Evolutionary conservation across 805 yeast genomes (phyloP), one percentile per base, ranked within the genome.

Genomic region (Candida gorgasii): DNA sequence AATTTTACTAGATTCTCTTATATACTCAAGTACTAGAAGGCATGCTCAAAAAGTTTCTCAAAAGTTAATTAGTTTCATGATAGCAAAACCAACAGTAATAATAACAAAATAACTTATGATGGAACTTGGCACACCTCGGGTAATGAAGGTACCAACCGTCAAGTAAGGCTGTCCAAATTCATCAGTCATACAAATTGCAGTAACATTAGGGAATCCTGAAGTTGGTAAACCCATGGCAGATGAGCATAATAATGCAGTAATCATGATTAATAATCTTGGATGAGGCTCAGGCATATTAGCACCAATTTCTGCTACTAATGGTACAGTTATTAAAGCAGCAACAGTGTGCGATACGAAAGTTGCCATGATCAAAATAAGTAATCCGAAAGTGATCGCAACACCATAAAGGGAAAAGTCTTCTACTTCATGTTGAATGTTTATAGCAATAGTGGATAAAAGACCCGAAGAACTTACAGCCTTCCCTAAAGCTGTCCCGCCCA

Each of bases 191-290:
- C 97, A 89, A 48, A 93, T 89, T 0, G 98, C 99, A 0, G 98
- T 89, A 26, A 93, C 97, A 55, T 93, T 93, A 4, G 99, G 99
- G 72, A 93, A 92, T 0, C 99, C 98, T 2, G 96, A 86, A 0
- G 98, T 93, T 20, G 99, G 98, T 41, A 93, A 69, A 1, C 97
- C 98, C 98, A 93, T 93, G 2, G 98, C 99, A 27, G 86, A 83
- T 0, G 98, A 92, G 55, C 97, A 88, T 48, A 93, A 69, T 48
- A 79, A 62, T 2, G 82, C 82, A 42, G 78, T 72, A 9, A 72
- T 69, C 81, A 79, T 76, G 36, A 93, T 84, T 52, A 93, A 69
- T 35, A 92, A 58, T 49, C 89, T 76, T 26, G 98, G 96, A 63
- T 88, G 97, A 13, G 96, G 93, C 22, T 79, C 80, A 2, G 80